Evolutionary conservation across 176 grass and related monocot genomes (phyloP).

Genomic region (Eremochloa ophiuroides): DNA sequence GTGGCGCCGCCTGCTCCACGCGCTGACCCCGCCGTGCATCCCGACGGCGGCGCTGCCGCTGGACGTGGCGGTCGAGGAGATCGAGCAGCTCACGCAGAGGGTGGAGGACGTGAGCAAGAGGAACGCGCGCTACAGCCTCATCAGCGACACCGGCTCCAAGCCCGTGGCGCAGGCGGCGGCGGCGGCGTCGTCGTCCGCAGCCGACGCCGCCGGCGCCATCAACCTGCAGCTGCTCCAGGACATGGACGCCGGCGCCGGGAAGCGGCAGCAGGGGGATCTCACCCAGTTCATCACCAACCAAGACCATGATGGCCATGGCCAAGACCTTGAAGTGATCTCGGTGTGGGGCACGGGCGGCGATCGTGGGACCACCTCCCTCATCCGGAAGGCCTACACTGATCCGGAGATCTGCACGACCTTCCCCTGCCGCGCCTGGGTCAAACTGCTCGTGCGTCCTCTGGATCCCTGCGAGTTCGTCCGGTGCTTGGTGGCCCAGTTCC

Average conservation of each 20-base stretch:
- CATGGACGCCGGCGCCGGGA: not conserved
- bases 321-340: not conserved
- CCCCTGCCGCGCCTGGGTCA: not conserved
- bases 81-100: not conserved
- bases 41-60: not conserved
- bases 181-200: not conserved
- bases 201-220: too few species aligned
- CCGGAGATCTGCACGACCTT: not conserved
- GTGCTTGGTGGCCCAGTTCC: not conserved
- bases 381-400: not conserved
- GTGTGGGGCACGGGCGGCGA: not conserved
- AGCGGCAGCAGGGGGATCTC: not conserved
- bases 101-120: not conserved
- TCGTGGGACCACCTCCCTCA: not conserved
- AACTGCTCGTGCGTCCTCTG: not conserved
- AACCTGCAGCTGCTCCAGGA: not conserved
- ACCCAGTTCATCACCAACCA: not conserved
- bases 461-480: not conserved
- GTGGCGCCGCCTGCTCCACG: not conserved
- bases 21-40: not conserved
- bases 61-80: not conserved
- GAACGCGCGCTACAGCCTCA: not conserved
- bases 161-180: not conserved
- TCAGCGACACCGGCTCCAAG: not conserved
- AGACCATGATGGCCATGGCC: not conserved